phyloP scores from a whole-genome alignment of 805 yeast genomes.

The Starmera caribaea region DNA sequence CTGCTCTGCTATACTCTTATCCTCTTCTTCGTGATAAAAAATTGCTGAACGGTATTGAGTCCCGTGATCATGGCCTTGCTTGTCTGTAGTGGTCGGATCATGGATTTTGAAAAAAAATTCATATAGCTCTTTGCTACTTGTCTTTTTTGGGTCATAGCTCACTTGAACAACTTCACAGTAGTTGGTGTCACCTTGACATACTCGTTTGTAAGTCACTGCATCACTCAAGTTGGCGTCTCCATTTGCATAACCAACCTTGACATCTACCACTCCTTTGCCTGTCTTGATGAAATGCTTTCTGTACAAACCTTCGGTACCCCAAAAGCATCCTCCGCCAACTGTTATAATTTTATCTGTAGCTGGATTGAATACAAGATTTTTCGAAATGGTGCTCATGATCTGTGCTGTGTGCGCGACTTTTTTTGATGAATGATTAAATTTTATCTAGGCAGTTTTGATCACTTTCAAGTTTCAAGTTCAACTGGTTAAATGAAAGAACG shows the following conservation, averaged over 20 bases:
- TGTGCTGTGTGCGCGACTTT: too few relatives aligned
- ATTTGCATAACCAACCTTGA: slow-evolving; percentile 86
- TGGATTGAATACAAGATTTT: slow-evolving; percentile 29
- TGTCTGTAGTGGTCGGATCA: slow-evolving; percentile 79
- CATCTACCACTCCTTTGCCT: slow-evolving; percentile 57
- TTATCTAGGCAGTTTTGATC: too few relatives aligned
- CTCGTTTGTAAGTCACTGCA: slow-evolving; percentile 57
- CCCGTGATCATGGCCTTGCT: slow-evolving; percentile 86
- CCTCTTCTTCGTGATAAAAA: slow-evolving; percentile 46
- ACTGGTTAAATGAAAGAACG: too few relatives aligned
- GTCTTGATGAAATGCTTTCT: slow-evolving; percentile 47
- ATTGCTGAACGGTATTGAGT: slow-evolving; percentile 86
- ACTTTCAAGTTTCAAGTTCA: too few relatives aligned
- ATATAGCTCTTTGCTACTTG: slow-evolving; percentile 50
- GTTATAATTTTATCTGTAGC: slow-evolving; percentile 45
- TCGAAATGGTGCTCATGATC: slow-evolving; percentile 23
- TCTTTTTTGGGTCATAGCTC: slow-evolving; percentile 60
- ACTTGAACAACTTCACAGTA: slow-evolving; percentile 79
- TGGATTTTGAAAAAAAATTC: slow-evolving; percentile 87
- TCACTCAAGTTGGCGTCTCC: slow-evolving; percentile 33
- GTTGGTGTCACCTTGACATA: slow-evolving; percentile 68
- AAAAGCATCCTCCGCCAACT: slow-evolving; percentile 65
- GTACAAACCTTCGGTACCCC: slow-evolving; percentile 86
- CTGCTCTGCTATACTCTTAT: slow-evolving; percentile 31
- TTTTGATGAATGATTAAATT: too few relatives aligned